Base-by-base conservation (phyloP, 192 early-diverging fungal species). In the Chytriomyces confervae region DNA sequence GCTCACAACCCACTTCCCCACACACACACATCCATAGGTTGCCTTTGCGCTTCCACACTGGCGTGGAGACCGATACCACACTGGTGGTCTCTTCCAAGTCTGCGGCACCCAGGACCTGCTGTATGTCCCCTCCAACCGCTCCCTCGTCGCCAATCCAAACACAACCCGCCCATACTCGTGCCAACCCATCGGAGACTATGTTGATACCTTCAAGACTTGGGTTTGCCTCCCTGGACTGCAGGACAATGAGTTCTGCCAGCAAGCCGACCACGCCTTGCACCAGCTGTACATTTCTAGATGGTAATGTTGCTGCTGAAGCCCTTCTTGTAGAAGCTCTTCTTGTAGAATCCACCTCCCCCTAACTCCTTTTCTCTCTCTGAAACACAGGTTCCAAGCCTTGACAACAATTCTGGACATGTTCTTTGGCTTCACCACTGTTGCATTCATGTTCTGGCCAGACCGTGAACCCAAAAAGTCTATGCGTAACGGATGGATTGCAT, bases 381-480 rank as follows among this genome's bases (percentile, higher is more conserved):
- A 36, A 36, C 36, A 3, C 36, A 36, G 36, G 57, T 60, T 60
- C 16, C 20, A 60, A 20, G 57, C 57, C 20, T 16, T 20, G 57
- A 60, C 57, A 60, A 60, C 57, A 3, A 60, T 60, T 60, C 18
- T 20, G 64, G 66, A 69, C 44, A 69, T 69, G 66, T 16, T 69
- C 23, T 69, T 69, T 27, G 66, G 66, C 10, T 13, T 47, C 45
- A 69, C 66, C 6, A 69, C 66, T n/a, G 48, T 69, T 46, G 36
- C 43, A 3, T 29, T 46, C 23, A 46, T 69, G 11, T n/a, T 69
- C 23, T 69, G 48, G n/a, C 66, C 66, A 69, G 18, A 69, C 48
- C 43, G 36, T 10, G 69, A 71, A 7, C 20, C 44, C 20, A 53
- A 60, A 48, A n/a, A 53, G 20, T 51, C 50, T 16, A 27, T 36